Evolutionary conservation across 2,329 filamentous ascomycete species (phyloP).

Genomic region (Purpureocillium lavendulum): DNA sequence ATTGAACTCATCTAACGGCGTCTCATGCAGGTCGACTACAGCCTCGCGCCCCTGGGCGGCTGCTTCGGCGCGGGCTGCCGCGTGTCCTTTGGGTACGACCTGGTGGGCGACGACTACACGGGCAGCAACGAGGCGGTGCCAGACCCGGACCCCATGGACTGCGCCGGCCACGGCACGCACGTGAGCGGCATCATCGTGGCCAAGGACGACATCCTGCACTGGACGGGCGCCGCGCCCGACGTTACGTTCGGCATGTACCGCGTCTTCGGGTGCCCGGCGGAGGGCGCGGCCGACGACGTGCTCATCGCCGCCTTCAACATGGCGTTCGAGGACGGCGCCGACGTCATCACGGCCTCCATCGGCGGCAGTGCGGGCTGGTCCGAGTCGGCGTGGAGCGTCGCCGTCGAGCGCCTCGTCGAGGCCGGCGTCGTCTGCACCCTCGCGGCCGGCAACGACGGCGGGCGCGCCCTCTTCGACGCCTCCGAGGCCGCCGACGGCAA

Average conservation of each 20-base stretch:
- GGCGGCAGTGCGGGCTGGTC: constrained; percentile 21
- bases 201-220: constrained; percentile 23
- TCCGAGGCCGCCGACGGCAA: constrained; percentile 29
- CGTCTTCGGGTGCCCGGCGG: constrained; percentile 24
- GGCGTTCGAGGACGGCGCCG: constrained; percentile 29
- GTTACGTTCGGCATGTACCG: constrained; percentile 29
- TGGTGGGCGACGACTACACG: constrained; percentile 28
- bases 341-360: constrained; percentile 28
- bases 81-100: constrained; percentile 33
- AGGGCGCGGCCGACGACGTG: constrained; percentile 22
- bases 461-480: constrained; percentile 29
- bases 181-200: constrained; percentile 37
- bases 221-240: constrained; percentile 29
- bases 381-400: constrained; percentile 22
- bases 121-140: constrained; percentile 20
- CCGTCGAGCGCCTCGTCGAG: constrained; percentile 32
- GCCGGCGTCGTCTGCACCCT: constrained; percentile 30
- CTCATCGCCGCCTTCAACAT: constrained; percentile 28
- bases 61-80: constrained; percentile 37
- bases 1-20: too few relatives aligned
- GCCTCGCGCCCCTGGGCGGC: constrained; percentile 50
- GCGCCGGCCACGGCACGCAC: constrained; percentile 34
- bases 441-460: constrained; percentile 36
- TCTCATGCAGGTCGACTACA: constrained; percentile 44
- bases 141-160: constrained; percentile 28